phyloP scores from a whole-genome alignment of 495 filamentous ascomycete genomes.

The Astrothelium subdiscretum region DNA sequence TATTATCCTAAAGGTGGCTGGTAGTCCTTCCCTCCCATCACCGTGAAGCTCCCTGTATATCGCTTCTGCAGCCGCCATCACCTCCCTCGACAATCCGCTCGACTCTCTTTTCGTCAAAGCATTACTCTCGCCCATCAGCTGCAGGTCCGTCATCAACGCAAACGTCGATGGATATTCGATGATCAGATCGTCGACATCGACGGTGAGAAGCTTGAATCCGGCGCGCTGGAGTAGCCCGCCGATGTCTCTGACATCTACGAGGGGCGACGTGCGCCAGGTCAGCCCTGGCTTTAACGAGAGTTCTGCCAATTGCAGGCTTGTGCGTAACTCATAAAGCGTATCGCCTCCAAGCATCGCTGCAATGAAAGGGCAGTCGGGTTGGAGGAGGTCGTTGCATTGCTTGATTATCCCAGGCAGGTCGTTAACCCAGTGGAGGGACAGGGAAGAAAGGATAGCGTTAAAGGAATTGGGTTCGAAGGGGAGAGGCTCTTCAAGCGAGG shows the following conservation, averaged over 20 bases:
- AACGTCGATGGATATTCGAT: conserved; percentile 92
- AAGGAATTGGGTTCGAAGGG: conserved; percentile 71
- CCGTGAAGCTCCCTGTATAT: conserved; percentile 85
- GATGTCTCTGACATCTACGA: conserved; percentile 87
- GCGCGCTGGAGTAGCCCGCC: conserved; percentile 76
- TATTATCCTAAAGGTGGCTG: conserved; percentile 85
- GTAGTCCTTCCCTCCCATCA: conserved; percentile 51
- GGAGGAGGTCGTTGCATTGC: conserved; percentile 71
- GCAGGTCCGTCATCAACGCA: conserved; percentile 82
- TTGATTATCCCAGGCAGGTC: conserved; percentile 74
- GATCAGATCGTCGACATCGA: conserved; percentile 94
- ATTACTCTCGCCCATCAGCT: conserved; percentile 50
- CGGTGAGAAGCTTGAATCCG: conserved; percentile 90
- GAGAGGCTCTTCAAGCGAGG: conserved; percentile 53
- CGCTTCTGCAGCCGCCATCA: conserved; percentile 74
- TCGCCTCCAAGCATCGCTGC: conserved; percentile 96
- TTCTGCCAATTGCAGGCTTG: conserved; percentile 86
- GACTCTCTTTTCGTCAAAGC: conserved; percentile 16
- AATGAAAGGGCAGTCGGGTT: conserved; percentile 85
- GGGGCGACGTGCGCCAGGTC: conserved; percentile 70
- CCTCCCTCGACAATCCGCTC: conserved; percentile 62
- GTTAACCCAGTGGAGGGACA: conserved; percentile 96
- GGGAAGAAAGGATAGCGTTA: conserved; percentile 75
- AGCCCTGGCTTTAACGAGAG: conserved; percentile 80
- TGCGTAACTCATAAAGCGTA: conserved; percentile 85